Evolutionary conservation across 768 basidiomycete species (phyloP), one percentile per base, ranked within the genome.

Genomic region (Podaxis sp.): DNA sequence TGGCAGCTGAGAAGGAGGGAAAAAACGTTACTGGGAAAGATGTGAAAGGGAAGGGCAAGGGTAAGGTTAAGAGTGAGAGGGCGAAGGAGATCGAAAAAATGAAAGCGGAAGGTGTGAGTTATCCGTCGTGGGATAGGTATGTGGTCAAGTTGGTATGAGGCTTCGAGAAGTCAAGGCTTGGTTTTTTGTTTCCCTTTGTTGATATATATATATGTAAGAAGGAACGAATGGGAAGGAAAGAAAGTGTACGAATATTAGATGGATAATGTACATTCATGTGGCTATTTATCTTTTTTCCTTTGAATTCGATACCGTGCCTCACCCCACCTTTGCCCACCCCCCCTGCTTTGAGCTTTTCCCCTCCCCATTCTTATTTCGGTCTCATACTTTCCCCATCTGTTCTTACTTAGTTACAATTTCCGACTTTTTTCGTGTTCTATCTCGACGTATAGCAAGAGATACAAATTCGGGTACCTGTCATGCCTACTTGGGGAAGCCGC

Each of bases 101-200:
- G 66, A 70, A 72, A 68, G 73, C 73, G 16, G 83, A 81, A 70
- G 79, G 80, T 61, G 75, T 82, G 36, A 64, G 75, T 16, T 85
- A 82, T 68, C 86, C 87, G 28, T 82, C 77, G 55, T 89, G 87
- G 87, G 86, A 89, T 69, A 75, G 83, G 61, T 88, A 89, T 69
- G 68, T 79, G 42, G 77, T 88, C 40, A 79, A 77, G 64, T 28
- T 61, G 46, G 51, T 54, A 50, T 55, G 36, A 61, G 3, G 7
- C 6, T 42, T 7, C 40, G 40, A 42, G 5, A 10, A 13, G 11
- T 4, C 14, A 1, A 2, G 40, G 47, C 23, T 54, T 37, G 74
- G 0, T 37, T 53, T 35, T 16, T n/a, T 48, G 14, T 50, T 42
- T 52, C 25, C 14, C 28, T 44, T 44, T 32, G 38, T 54, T 9